Base-by-base conservation (phyloP, 805 yeast genomes). In the Citeromyces matritensis region DNA sequence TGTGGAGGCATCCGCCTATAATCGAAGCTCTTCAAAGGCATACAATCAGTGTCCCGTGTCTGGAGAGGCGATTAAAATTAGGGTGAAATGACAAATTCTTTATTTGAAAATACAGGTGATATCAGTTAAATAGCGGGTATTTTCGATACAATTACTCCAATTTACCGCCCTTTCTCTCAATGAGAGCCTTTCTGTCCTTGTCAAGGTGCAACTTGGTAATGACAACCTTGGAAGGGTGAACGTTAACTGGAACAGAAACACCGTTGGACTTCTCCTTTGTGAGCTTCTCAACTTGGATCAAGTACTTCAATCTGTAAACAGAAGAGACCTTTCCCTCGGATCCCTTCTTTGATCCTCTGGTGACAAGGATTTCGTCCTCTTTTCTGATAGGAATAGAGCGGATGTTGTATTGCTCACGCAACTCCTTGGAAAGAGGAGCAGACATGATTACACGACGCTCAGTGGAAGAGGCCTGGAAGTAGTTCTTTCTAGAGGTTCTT, bases 401-500 rank as follows among this genome's bases (percentile, higher is more conserved):
- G 69, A 91, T 71, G 64, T 85, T 85, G 83, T 86, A 91, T 73
- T 91, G 78, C 65, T 79, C 93, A 65, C 93, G 80, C 68, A 91
- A 82, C 73, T 91, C 98, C 77, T 91, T 91, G 55, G 97, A 88
- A 60, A 91, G 77, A 57, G 97, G 96, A 63, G 98, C 97, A 57
- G 96, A 81, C 78, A 91, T 71, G 64, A 91, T 69, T 50, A 65
- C 69, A 72, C 97, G 83, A 72, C 96, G 83, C 58, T 70, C 83
- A 50, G 88, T 79, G 48, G 98, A 88, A 57, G 97, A 93, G 52
- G 98, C 93, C 57, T 71, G 72, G 88, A 91, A 91, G 80, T 91
- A 82, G 66, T 97, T 97, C 83, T 91, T 91, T 82, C 98, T 86
- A 65, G 96, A 74, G 80, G 91, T 91, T 67, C 94, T 81, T 76